Conservation (phyloP, 2,329 filamentous ascomycete genomes). For the Chalaropsis thielavioides region DNA sequence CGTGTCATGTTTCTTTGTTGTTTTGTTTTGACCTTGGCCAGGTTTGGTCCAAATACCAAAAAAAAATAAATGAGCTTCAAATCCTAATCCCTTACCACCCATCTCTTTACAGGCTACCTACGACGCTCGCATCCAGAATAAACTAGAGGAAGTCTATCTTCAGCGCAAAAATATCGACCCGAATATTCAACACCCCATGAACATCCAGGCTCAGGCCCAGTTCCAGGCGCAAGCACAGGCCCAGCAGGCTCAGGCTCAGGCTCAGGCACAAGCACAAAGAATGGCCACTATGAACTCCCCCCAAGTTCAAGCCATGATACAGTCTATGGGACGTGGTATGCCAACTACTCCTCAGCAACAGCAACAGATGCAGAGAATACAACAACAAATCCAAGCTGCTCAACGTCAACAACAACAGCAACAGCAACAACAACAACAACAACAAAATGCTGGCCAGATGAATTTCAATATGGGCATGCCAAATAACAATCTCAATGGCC, state of each 20-base stretch:
- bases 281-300: neutral
- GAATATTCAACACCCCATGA: slow-evolving; percentile 25
- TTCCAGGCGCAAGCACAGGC: slow-evolving; percentile 4
- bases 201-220: neutral
- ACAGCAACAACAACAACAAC: slow-evolving; percentile 21
- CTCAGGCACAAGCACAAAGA: slow-evolving; percentile 6
- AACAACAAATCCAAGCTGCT: slow-evolving; percentile 16
- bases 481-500: slow-evolving; percentile 18
- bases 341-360: slow-evolving; percentile 21
- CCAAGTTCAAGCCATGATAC: neutral
- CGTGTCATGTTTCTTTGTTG: neutral
- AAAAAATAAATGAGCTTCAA: neutral
- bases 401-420: slow-evolving; percentile 25
- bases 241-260: slow-evolving; percentile 9
- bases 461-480: slow-evolving; percentile 1
- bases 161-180: slow-evolving; percentile 38
- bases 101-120: slow-evolving; percentile 31
- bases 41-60: neutral
- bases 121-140: slow-evolving; percentile 33
- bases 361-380: slow-evolving; percentile 16
- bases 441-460: slow-evolving; percentile 26
- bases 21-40: neutral
- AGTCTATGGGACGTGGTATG: slow-evolving; percentile 22
- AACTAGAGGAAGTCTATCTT: slow-evolving; percentile 35
- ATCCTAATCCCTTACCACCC: neutral